Base-by-base conservation (phyloP, 768 basidiomycete species). In the Tulasnella sp. region DNA sequence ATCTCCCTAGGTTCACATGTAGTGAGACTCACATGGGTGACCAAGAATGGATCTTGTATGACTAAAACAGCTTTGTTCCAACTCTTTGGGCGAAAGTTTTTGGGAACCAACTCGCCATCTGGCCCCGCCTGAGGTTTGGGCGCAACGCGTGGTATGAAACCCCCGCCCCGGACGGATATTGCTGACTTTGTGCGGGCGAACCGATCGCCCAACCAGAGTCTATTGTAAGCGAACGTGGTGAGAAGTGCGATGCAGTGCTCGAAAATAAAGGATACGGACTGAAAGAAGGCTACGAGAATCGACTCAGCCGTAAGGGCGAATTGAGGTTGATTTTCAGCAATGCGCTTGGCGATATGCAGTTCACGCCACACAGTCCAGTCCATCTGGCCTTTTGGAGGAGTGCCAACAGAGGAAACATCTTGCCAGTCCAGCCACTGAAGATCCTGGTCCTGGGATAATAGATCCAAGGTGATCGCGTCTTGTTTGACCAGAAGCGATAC, bases 21-120 rank as follows among this genome's bases (percentile, higher is more conserved):
- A 51, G 27, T 13, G 17, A 29, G n/a, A 30, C 62, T 54, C 45
- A 65, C 65, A 50, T 62, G 58, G 8, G 52, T 53, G 5, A 56
- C 42, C 17, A 66, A 56, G 48, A 66, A 67, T 1, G 68, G 67
- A 63, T 71, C 70, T 43, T 48, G 65, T 3, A 71, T 56, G 15
- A 69, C 61, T 19, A 34, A 63, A 43, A 59, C 43, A 19, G 61
- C 47, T 26, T 17, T 47, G 1, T 53, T 32, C 17, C 19, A 34
- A 19, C 54, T 26, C n/a, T 23, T 30, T 17, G 51, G 63, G 3
- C 19, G 49, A 8, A 51, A 23, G 17, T 44, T 55, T 23, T 21
- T 24, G 32, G 13, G 32, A 19, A 30, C 1, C 3, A n/a, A n/a
- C 38, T 34, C 38, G n/a, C 15, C 26, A 38, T 21, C 26, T 3